A percentile compares a stretch with the other conserved stretches of the same genome.
Conservation (phyloP, 2,329 filamentous ascomycete species). For the Pseudocercospora pini-densiflorae region DNA sequence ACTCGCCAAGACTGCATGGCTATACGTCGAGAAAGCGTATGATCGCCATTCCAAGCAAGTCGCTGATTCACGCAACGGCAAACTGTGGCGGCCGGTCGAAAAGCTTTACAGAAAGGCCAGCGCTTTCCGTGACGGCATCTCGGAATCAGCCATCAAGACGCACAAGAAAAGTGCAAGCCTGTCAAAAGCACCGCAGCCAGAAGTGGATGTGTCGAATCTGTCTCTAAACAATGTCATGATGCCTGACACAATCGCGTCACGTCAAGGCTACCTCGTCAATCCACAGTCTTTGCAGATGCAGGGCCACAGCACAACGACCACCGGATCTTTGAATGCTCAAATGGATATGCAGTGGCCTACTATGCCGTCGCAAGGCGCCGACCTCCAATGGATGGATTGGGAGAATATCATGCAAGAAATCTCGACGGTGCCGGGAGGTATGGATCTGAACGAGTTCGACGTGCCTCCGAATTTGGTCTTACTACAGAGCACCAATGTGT, state of each 20-base stretch:
- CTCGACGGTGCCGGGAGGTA: constrained; percentile 7
- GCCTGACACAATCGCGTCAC: neutral
- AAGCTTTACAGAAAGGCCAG: constrained; percentile 57
- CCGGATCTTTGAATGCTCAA: neutral
- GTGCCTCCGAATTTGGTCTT: neutral
- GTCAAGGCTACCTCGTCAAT: neutral
- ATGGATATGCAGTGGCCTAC: constrained; percentile 3
- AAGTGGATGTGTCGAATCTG: neutral
- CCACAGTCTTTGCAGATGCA: neutral
- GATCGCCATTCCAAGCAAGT: constrained; percentile 50
- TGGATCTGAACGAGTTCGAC: constrained; percentile 3
- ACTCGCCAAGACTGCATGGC: constrained; percentile 56
- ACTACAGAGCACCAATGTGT: neutral
- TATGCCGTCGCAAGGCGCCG: constrained; percentile 10
- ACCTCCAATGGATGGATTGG: constrained; percentile 32
- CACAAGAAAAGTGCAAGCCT: neutral
- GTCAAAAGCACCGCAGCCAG: neutral
- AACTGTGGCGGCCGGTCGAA: constrained; percentile 59
- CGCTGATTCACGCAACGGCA: constrained; percentile 56
- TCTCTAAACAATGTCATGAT: neutral
- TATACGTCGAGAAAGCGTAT: constrained; percentile 52
- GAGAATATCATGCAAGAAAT: constrained; percentile 34
- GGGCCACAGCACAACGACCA: neutral
- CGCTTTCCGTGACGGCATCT: constrained; percentile 31
- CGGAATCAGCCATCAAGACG: neutral